These are phyloP conservation scores for Zymoseptoria ardabiliae DNA, from an alignment of 2,329 filamentous ascomycete species.

Conservation along the genomic window DNA sequence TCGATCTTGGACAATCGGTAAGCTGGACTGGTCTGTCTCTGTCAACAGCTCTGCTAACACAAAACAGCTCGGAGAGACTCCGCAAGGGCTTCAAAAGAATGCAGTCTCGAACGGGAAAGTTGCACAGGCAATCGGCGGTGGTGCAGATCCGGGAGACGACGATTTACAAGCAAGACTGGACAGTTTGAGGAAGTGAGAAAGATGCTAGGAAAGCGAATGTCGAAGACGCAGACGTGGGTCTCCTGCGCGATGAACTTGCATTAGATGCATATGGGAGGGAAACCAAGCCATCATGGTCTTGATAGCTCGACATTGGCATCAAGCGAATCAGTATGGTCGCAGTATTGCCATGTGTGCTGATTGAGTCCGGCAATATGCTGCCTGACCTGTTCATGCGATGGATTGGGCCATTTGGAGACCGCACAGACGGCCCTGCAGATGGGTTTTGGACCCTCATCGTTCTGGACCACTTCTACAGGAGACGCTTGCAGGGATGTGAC, in stretches of 20 bases:
- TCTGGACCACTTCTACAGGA: not conserved
- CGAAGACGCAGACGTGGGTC: not conserved
- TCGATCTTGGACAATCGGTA: conserved; percentile 85
- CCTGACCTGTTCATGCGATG: not conserved
- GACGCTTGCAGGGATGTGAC: not conserved
- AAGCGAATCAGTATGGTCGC: no score
- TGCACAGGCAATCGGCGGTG: conserved; percentile 72
- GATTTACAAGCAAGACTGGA: conserved; percentile 91
- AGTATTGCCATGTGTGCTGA: not conserved
- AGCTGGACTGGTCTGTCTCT: conserved; percentile 30
- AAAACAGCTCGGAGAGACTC: conserved; percentile 78
- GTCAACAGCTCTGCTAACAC: conserved; percentile 5
- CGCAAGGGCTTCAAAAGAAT: conserved; percentile 69
- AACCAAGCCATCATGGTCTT: no score
- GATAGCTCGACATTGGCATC: no score
- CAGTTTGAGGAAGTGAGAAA: conserved; percentile 51
- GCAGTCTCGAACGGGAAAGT: conserved; percentile 67
- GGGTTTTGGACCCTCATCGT: not conserved
- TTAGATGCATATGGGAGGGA: not conserved
- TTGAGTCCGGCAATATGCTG: not conserved
- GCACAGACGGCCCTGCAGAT: not conserved
- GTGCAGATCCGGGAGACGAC: conserved; percentile 61
- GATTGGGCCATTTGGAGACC: not conserved
- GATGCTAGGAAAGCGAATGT: not conserved
- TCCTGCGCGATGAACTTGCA: no score